phyloP scores from a whole-genome alignment of 73 alveolate genomes.

The Paramecium bursaria region DNA sequence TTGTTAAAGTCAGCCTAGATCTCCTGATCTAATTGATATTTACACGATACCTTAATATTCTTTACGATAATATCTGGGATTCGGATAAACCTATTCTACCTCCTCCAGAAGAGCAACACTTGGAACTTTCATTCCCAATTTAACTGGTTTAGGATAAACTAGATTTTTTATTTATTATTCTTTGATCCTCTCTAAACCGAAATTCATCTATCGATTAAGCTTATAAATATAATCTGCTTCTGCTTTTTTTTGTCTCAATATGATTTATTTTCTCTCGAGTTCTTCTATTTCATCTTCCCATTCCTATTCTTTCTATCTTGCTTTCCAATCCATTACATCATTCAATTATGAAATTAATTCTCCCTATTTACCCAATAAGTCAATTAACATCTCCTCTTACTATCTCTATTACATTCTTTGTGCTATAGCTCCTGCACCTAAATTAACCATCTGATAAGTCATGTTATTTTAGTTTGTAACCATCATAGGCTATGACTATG shows the following conservation, averaged over 20 bases:
- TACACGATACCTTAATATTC: too few species aligned
- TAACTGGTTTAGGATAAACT: conserved; percentile 10
- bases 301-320: neutral
- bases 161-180: conserved; percentile 38
- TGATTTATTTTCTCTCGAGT: neutral
- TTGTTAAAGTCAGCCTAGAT: too few species aligned
- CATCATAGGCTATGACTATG: conserved; percentile 55
- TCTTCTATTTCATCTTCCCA: neutral
- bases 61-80: too few species aligned
- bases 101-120: too few species aligned
- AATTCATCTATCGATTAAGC: conserved; percentile 37
- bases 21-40: too few species aligned
- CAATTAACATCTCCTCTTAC: conserved; percentile 25
- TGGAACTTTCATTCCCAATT: conserved; percentile 40
- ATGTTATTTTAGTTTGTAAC: conserved; percentile 43
- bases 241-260: neutral
- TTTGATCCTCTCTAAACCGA: conserved; percentile 33
- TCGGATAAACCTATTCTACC: too few species aligned
- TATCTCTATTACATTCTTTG: conserved; percentile 51
- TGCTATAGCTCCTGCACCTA: conserved; percentile 57
- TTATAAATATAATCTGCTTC: conserved; percentile 41
- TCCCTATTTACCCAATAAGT: conserved; percentile 5
- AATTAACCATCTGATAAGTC: conserved; percentile 55
- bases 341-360: conserved; percentile 34
- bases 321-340: conserved; percentile 34